These are phyloP conservation scores for Botrytis galanthina DNA, from an alignment of 2,329 filamentous ascomycete species.

Conservation along the genomic window DNA sequence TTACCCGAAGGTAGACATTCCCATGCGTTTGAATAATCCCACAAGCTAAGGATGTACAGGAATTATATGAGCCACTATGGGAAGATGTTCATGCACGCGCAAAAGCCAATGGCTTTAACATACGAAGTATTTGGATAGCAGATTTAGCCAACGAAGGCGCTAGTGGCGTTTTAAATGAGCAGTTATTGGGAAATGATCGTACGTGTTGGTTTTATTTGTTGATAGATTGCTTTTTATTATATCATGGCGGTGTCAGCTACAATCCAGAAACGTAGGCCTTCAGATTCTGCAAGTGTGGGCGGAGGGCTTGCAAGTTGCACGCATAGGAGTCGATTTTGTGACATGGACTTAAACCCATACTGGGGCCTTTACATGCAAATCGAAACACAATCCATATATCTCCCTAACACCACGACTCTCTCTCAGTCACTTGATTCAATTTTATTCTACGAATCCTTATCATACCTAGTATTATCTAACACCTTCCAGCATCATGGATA, in stretches of 20 bases:
- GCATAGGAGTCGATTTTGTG: background rate
- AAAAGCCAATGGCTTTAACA: slow-evolving; percentile 58
- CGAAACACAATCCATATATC: background rate
- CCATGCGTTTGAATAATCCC: background rate
- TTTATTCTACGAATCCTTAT: background rate
- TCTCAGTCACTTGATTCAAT: background rate
- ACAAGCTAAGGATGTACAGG: slow-evolving; percentile 49
- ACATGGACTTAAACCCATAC: background rate
- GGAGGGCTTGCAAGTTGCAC: background rate
- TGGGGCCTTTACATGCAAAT: background rate
- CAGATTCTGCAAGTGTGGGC: background rate
- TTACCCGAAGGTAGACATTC: slow-evolving; percentile 71
- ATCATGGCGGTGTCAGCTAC: background rate
- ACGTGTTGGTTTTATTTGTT: slow-evolving; percentile 37
- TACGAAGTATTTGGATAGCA: slow-evolving; percentile 82
- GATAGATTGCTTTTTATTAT: background rate
- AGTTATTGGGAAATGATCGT: slow-evolving; percentile 78
- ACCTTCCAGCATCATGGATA: slow-evolving; percentile 67
- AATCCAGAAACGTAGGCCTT: background rate
- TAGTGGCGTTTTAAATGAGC: slow-evolving; percentile 74
- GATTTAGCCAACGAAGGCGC: slow-evolving; percentile 76
- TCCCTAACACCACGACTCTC: background rate
- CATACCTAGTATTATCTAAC: background rate
- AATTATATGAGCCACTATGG: slow-evolving; percentile 89
- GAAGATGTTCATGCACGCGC: slow-evolving; percentile 67